Evolutionary conservation across 805 yeast genomes (phyloP).

Genomic region (Vanderwaltozyma verrucispora): DNA sequence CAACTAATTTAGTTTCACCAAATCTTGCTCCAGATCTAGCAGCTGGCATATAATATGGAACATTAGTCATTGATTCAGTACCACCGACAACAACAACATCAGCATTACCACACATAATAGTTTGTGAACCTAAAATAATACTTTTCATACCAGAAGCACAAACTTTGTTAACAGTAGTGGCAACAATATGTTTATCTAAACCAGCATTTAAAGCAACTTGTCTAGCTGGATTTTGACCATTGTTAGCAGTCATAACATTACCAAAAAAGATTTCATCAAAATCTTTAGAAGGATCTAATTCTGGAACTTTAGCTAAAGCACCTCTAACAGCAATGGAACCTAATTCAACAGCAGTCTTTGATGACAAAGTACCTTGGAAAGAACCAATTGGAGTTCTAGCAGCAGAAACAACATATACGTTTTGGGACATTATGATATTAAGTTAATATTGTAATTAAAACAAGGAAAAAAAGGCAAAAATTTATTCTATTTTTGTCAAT

Average conservation of each 20-base stretch:
- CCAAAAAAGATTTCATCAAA: conserved; percentile 92
- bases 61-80: conserved; percentile 93
- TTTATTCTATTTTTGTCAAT: too few relatives aligned
- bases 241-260: conserved; percentile 82
- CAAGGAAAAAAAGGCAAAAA: too few relatives aligned
- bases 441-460: background rate
- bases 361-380: conserved; percentile 73
- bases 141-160: conserved; percentile 96
- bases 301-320: conserved; percentile 75
- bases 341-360: conserved; percentile 70
- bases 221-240: conserved; percentile 97
- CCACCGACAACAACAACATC: conserved; percentile 96
- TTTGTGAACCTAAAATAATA: conserved; percentile 81
- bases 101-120: conserved; percentile 78
- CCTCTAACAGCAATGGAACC: conserved; percentile 90
- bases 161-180: conserved; percentile 90
- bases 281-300: conserved; percentile 52
- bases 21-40: conserved; percentile 86
- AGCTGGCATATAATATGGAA: conserved; percentile 82
- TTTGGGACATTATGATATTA: conserved; percentile 23
- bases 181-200: conserved; percentile 65
- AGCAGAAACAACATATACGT: conserved; percentile 81
- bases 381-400: conserved; percentile 97
- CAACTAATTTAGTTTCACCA: conserved; percentile 72
- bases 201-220: conserved; percentile 94